Evolutionary conservation across 2,329 filamentous ascomycete genomes (phyloP), one percentile per base, ranked within the genome.

Genomic region (Emmonsiellopsis sp.): DNA sequence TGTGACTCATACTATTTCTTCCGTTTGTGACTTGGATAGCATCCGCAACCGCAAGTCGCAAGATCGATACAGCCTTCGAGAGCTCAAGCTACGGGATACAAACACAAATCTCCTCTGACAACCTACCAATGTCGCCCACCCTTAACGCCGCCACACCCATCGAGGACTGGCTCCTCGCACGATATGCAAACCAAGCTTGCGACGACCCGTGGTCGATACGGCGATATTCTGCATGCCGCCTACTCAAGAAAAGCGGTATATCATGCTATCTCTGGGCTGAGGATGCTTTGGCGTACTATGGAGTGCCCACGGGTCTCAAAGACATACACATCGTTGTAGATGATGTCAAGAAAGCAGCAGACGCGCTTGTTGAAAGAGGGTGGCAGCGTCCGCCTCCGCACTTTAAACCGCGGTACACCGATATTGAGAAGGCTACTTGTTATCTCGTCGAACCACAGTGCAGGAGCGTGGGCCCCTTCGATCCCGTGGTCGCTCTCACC

Each of bases 401-500:
- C 20, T 55, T 55, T 43, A 32, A 55, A 55, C 30, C 54, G 32
- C 50, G 44, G 38, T 49, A 49, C 30, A 50, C 38, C 15, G 31
- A 55, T 50, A 55, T 55, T 32, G 20, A 50, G 45, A 43, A 52
- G 35, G 49, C 47, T 31, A 54, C 53, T 34, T 50, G 30, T 51
- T 56, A 56, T 47, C 51, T 56, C 51, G 51, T 56, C 20, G 51
- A 56, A 56, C 55, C 54, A 35, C 54, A 57, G 49, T 40, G 43
- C 43, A 57, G 41, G 41, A 43, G 54, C 45, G 53, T 60, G 13
- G 49, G 53, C 10, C 50, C 47, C 2, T 56, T 53, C 9, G 51
- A 57, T 56, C n/a, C 46, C 26, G 54, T 57, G 6, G 52, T 61
- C 26, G 57, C 58, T 54, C 59, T 61, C 50, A 55, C 50, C 16